Base-by-base conservation (phyloP, 2,329 filamentous ascomycete genomes). In the Fusarium lyarnte region DNA sequence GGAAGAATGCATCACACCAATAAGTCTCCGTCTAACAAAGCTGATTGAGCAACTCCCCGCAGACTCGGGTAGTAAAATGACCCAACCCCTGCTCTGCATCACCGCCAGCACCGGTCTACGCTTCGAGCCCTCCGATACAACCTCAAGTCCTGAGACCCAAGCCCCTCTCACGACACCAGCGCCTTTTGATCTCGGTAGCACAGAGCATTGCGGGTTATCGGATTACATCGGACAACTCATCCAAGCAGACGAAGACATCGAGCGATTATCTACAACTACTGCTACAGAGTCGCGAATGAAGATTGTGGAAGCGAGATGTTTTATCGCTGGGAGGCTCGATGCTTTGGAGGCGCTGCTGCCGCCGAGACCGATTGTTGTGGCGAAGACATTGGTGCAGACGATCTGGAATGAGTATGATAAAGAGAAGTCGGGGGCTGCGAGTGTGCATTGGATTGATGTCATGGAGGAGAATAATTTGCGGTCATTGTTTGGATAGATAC, bases 21-120 rank as follows among this genome's bases (percentile, higher is more conserved):
- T 82, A 3, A 76, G 77, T 7, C 73, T 81, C 0, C 74, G 77
- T 0, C 69, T 82, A 0, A 73, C 75, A 16, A 79, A 73, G 7
- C 47, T 81, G 3, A 65, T 82, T 4, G 76, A 79, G 19, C 74
- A 78, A 25, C 79, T 82, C 6, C 80, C 80, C 1, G 69, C 77
- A 0, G 77, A 76, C 19, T 82, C 80, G 0, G 79, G 79, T 1
- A 82, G 78, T 23, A 78, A 81, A 10, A 79, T 80, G 33, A 78
- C 81, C 5, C 80, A 81, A 12, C 80, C 80, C 3, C 58, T 82
- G 0, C 74, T 82, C 5, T 82, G 80, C 43, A 77, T 82, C 19
- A 80, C 78, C 3, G 80, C 80, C 3, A 78, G 79, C 41, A 81
- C 79, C 1, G 80, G 80, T 0, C 66, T 82, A 2, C 70, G 80